Base-by-base conservation (phyloP, 441 rosid species). In the Populus hybrid region DNA sequence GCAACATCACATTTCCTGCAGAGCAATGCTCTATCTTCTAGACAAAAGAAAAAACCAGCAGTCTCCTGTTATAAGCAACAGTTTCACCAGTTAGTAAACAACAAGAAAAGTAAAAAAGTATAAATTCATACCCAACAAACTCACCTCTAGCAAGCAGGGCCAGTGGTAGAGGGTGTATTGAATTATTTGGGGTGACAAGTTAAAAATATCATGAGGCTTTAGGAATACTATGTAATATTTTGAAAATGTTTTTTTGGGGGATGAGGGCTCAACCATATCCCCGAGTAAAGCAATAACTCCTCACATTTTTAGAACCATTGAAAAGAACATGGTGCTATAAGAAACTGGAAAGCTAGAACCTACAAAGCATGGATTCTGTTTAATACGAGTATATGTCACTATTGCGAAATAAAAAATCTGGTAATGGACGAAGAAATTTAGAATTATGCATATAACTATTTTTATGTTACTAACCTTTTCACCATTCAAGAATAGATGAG, bases 1-100 rank as follows among this genome's bases (percentile, higher is more conserved):
- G 93, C 84, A 75, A 93, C 87, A 82, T 95, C 99, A 79, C 99
- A 95, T 87, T 93, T 95, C 84, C 98, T 84, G 86, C 99, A 95
- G 29, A 95, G 92, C 56, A 95, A 84, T 63, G 99, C 98, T 84
- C 98, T 86, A 79, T 95, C 99, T 82, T 95, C 91, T 73, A 95
- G 85, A 82, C 99, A 95, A 69, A 95, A 95, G 97, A 95, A 95
- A 83, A 90, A 88, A n/a, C 99, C 99, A 75, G 95, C 85, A 9
- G 89, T 81, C 80, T 93, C 99, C 98, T 93, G 89, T 70, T 66
- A 79, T 61, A 59, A 38, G 69, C 42, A 28, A 33, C 53, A 1
- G 29, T 56, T 53, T 36, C 24, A 3, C 20, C 28, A 12, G 16
- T 10, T 14, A 45, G 21, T 14, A 4, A 45, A 45, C 56, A 45